Conservation (phyloP, 202 grass and related monocot species). For the Elaeis oleifera region DNA sequence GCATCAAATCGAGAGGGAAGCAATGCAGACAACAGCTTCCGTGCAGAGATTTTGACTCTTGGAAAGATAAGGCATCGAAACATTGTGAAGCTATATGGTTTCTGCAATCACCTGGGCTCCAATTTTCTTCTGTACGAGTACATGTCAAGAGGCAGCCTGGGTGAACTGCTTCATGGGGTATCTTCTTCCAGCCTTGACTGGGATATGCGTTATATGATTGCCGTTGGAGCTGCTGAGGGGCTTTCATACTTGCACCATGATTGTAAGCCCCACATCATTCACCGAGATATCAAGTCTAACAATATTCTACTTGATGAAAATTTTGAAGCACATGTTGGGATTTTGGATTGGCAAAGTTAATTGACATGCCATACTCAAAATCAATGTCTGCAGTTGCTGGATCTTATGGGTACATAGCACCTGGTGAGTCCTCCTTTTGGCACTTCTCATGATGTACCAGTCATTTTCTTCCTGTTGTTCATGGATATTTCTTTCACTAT, state of each 20-base stretch:
- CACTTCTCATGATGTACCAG: neutral
- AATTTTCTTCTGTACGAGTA: slow-evolving; percentile 93
- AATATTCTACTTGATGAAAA: slow-evolving; percentile 97
- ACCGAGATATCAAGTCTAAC: slow-evolving; percentile 96
- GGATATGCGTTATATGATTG: slow-evolving; percentile 78
- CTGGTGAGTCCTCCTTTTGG: slow-evolving; percentile 44
- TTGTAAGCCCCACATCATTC: slow-evolving; percentile 88
- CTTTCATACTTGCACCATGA: slow-evolving; percentile 94
- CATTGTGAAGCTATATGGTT: slow-evolving; percentile 94
- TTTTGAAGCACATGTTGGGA: slow-evolving; percentile 99
- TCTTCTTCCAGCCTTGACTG: slow-evolving; percentile 63
- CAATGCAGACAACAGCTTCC: slow-evolving; percentile 90
- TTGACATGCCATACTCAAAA: slow-evolving; percentile 90
- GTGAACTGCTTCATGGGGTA: slow-evolving; percentile 80
- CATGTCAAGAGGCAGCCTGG: slow-evolving; percentile 92
- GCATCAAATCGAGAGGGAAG: slow-evolving; percentile 86
- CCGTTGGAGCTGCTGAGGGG: slow-evolving; percentile 82
- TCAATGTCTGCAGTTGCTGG: slow-evolving; percentile 98
- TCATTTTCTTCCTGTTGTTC: neutral
- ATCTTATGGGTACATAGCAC: slow-evolving; percentile 98
- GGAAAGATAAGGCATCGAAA: slow-evolving; percentile 98
- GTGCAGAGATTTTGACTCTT: slow-evolving; percentile 86
- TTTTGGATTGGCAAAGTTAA: slow-evolving; percentile 95
- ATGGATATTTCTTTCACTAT: neutral
- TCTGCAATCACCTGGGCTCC: slow-evolving; percentile 80